Percentiles rank a stretch among this genome's conserved stretches.
Evolutionary conservation across 345 rosid species (phyloP).

Genomic region (Eucalyptus marginata): DNA sequence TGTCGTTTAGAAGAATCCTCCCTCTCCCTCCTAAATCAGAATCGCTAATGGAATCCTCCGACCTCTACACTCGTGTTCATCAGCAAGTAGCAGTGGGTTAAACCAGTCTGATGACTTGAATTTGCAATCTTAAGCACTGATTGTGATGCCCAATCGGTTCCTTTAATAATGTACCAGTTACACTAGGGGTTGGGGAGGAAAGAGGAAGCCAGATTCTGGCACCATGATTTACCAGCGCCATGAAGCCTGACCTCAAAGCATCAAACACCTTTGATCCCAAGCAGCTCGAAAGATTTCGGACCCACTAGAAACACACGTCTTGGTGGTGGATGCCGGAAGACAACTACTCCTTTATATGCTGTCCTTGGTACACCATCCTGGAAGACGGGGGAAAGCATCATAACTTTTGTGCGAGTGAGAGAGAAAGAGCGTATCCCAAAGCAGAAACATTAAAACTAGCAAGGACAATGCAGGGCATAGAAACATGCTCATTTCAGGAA

Average conservation of each 20-base stretch:
- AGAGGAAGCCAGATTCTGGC: neutral
- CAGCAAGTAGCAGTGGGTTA: neutral
- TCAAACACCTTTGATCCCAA: conserved; percentile 47
- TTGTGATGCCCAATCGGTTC: neutral
- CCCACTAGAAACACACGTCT: conserved; percentile 69
- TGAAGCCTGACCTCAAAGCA: neutral
- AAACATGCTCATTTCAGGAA: neutral
- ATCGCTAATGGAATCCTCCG: neutral
- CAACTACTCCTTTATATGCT: conserved; percentile 88
- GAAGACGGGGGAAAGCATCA: neutral
- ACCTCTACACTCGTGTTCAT: neutral
- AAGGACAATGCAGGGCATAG: neutral
- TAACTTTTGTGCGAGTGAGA: neutral
- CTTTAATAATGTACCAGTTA: neutral
- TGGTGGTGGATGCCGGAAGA: conserved; percentile 53
- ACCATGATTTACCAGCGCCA: neutral
- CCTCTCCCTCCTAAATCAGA: neutral
- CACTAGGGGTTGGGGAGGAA: neutral
- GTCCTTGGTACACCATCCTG: conserved; percentile 97
- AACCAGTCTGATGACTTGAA: neutral
- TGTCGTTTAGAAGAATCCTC: neutral
- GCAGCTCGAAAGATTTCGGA: conserved; percentile 48
- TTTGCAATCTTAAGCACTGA: neutral
- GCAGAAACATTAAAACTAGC: neutral
- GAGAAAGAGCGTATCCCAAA: neutral